These are phyloP conservation scores for Heimioporus sp. DNA, from an alignment of 768 basidiomycete genomes.

Conservation along the genomic window DNA sequence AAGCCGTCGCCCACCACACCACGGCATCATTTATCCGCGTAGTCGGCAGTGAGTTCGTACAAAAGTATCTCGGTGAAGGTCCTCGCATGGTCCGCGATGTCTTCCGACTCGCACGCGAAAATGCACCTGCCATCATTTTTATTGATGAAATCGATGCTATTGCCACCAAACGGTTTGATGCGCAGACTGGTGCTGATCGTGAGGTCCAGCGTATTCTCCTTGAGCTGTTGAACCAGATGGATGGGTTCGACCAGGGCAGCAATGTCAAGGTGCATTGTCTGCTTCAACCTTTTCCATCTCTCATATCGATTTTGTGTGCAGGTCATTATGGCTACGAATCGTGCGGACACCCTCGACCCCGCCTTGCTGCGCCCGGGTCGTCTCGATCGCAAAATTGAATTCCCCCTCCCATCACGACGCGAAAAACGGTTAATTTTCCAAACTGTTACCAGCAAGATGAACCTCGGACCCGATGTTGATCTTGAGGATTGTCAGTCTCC, in stretches of 20 bases:
- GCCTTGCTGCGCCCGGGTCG: constrained; percentile 96
- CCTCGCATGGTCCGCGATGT: constrained; percentile 99
- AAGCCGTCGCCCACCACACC: constrained; percentile 98
- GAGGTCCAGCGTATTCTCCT: constrained; percentile 98
- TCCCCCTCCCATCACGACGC: constrained; percentile 89
- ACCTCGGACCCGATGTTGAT: constrained; percentile 95
- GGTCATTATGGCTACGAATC: constrained; percentile 99
- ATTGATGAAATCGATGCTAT: constrained; percentile 99
- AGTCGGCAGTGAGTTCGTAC: constrained; percentile 97
- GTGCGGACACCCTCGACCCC: constrained; percentile 96
- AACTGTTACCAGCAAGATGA: constrained; percentile 97
- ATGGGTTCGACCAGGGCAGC: constrained; percentile 98
- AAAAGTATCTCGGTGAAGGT: constrained; percentile 99
- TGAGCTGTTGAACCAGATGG: constrained; percentile 98
- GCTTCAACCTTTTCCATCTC: neutral
- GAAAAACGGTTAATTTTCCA: constrained; percentile 98
- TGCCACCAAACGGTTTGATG: constrained; percentile 99
- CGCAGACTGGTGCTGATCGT: constrained; percentile 97
- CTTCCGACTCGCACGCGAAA: constrained; percentile 95
- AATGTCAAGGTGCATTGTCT: constrained; percentile 80
- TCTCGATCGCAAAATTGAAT: constrained; percentile 98
- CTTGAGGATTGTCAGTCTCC: constrained; percentile 86
- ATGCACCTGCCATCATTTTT: constrained; percentile 97
- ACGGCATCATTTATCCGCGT: constrained; percentile 98
- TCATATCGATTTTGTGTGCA: constrained; percentile 27